Conservation (phyloP, 2,329 filamentous ascomycete species). For the Microsporum audouinii region DNA sequence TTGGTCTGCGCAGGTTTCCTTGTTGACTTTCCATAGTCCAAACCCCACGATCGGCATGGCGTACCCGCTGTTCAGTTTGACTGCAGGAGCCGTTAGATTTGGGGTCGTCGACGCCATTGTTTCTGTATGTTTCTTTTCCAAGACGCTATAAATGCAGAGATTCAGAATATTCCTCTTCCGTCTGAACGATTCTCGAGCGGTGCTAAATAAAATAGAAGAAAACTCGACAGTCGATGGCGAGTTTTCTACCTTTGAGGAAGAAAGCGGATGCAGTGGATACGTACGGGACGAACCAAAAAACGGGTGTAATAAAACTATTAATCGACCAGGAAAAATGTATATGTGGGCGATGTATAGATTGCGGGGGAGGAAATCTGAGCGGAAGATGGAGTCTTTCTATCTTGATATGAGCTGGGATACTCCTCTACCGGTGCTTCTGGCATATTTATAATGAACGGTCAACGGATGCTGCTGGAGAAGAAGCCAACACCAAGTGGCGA, state of each 20-base stretch:
- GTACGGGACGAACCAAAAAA: not conserved
- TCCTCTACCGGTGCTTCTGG: not conserved
- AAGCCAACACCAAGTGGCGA: not conserved
- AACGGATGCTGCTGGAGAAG: not conserved
- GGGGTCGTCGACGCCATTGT: not conserved
- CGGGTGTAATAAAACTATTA: not conserved
- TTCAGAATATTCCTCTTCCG: not conserved
- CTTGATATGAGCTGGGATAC: no score
- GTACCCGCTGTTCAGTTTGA: slow-evolving; percentile 20
- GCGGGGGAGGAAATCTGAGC: no score
- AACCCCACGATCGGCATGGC: slow-evolving; percentile 36
- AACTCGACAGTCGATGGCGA: not conserved
- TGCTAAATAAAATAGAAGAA: not conserved
- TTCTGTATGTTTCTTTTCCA: not conserved
- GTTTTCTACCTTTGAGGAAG: not conserved
- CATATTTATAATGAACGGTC: not conserved
- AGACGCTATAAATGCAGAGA: not conserved
- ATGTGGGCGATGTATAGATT: not conserved
- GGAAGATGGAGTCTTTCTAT: no score
- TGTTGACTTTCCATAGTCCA: slow-evolving; percentile 69
- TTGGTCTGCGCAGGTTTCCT: slow-evolving; percentile 58
- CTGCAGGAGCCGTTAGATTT: slow-evolving; percentile 2
- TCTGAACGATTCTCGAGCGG: not conserved
- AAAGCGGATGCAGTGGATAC: not conserved
- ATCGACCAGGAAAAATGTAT: not conserved